Evolutionary conservation across 1,139 yeast genomes (phyloP), one percentile per base, ranked within the genome.

Genomic region (Yamadazyma songkhlaensis): DNA sequence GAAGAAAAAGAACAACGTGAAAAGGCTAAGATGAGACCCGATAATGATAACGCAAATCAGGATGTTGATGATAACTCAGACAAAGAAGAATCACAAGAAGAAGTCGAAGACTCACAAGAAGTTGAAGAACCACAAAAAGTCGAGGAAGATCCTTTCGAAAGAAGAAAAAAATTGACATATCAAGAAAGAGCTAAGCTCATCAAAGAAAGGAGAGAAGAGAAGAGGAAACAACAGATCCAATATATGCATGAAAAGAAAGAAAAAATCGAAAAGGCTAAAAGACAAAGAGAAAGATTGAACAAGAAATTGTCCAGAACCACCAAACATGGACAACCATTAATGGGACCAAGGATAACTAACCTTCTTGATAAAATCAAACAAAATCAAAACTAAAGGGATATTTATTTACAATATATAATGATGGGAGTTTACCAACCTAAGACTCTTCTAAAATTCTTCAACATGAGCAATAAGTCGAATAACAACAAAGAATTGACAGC

Each of bases 281-380:
- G 47, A 40, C 58, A 60, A 39, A 51, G 69, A 42, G 76, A 71
- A 41, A 58, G 60, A 35, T 74, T 74, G 50, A 74, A 78, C 45
- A 75, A 74, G 41, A 64, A 62, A 26, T 48, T 84, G 9, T 62
- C 79, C 2, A 74, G 83, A 45, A 79, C 69, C 42, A 89, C 96
- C 1, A 70, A 70, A 45, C 59, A 70, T 5, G 97, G 97, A 1
- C 97, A 90, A 57, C 97, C 97, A 2, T 60, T 78, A 35, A 87
- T 90, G 95, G 96, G 88, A 0, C 94, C 96, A 8, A 75, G 95
- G 56, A 87, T 90, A 42, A 84, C 80, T 42, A 77, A 81, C 48
- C 65, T 90, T 31, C 67, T 90, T 38, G 95, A 85, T 40, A 87
- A 88, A 59, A 86, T 90, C 45, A 78, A 76, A 51, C 68, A 66